Evolutionary conservation across 2,329 filamentous ascomycete genomes (phyloP).

Genomic region (Aurifilum marmelostoma): DNA sequence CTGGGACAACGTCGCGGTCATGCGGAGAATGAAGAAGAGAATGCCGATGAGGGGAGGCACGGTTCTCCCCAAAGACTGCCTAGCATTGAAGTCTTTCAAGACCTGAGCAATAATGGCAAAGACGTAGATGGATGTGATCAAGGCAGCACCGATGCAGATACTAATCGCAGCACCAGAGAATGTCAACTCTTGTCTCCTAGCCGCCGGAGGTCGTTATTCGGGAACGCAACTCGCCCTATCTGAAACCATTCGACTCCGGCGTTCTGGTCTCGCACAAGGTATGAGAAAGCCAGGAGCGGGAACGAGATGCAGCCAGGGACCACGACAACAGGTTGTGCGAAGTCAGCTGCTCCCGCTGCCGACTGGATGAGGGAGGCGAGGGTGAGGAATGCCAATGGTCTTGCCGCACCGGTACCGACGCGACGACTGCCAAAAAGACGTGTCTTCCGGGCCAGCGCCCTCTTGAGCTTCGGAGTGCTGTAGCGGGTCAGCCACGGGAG

Average conservation of each 20-base stretch:
- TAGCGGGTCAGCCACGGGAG: too few relatives aligned
- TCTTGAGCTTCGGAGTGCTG: too few relatives aligned
- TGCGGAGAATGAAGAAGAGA: constrained; percentile 1
- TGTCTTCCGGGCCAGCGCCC: too few relatives aligned
- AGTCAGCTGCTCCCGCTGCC: not conserved
- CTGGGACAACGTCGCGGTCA: not conserved
- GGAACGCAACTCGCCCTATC: not conserved
- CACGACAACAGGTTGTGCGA: not conserved
- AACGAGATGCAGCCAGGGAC: constrained; percentile 1
- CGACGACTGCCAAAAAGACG: not conserved
- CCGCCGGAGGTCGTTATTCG: too few relatives aligned
- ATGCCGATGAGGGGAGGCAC: not conserved
- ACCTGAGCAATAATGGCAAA: not conserved
- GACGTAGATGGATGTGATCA: too few relatives aligned
- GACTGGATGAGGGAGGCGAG: not conserved
- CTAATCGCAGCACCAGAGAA: too few relatives aligned
- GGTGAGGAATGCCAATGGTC: not conserved
- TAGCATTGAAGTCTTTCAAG: not conserved
- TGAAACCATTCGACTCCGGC: not conserved
- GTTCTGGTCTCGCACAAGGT: not conserved
- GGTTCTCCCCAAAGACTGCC: not conserved
- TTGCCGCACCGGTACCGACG: not conserved
- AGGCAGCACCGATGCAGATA: too few relatives aligned
- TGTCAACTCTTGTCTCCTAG: too few relatives aligned
- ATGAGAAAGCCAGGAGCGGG: not conserved